phyloP scores from a whole-genome alignment of 1,139 yeast genomes.

The Yamadazyma atmosphaerica region DNA sequence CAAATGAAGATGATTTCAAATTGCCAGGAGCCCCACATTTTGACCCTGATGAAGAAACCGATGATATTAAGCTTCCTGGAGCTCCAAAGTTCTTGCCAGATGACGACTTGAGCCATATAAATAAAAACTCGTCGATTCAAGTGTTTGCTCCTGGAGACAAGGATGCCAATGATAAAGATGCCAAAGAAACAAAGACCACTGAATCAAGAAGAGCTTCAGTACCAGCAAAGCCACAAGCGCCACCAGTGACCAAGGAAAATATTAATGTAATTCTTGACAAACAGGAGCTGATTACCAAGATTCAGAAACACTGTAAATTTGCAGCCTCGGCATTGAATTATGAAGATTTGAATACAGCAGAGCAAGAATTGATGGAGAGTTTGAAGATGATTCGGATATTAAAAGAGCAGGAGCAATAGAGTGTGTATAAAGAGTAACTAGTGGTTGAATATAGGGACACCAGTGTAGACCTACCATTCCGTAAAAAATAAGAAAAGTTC shows the following conservation, averaged over 20 bases:
- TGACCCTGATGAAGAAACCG: constrained; percentile 26
- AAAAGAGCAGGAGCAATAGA: constrained; percentile 6
- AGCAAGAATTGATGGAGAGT: constrained; percentile 68
- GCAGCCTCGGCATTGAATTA: constrained; percentile 93
- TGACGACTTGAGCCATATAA: constrained; percentile 38
- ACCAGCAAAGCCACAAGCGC: too few relatives aligned
- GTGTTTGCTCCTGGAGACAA: constrained; percentile 33
- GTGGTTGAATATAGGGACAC: too few relatives aligned
- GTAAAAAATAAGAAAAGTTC: too few relatives aligned
- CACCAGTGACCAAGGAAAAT: constrained; percentile 31
- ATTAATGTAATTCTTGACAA: constrained; percentile 53
- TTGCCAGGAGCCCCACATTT: constrained; percentile 36
- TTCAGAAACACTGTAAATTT: constrained; percentile 85
- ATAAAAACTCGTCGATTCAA: constrained; percentile 40
- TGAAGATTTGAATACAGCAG: constrained; percentile 84
- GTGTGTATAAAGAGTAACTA: neutral
- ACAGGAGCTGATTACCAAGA: constrained; percentile 61
- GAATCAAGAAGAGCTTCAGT: too few relatives aligned
- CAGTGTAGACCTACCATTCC: too few relatives aligned
- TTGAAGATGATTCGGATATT: constrained; percentile 33
- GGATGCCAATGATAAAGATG: too few relatives aligned
- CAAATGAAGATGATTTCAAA: constrained; percentile 11
- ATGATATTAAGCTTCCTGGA: constrained; percentile 36
- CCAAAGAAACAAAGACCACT: constrained; percentile 5
- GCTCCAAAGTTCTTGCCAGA: constrained; percentile 46